phyloP scores from a whole-genome alignment of 2,329 filamentous ascomycete genomes.

The Colletotrichum camelliae region DNA sequence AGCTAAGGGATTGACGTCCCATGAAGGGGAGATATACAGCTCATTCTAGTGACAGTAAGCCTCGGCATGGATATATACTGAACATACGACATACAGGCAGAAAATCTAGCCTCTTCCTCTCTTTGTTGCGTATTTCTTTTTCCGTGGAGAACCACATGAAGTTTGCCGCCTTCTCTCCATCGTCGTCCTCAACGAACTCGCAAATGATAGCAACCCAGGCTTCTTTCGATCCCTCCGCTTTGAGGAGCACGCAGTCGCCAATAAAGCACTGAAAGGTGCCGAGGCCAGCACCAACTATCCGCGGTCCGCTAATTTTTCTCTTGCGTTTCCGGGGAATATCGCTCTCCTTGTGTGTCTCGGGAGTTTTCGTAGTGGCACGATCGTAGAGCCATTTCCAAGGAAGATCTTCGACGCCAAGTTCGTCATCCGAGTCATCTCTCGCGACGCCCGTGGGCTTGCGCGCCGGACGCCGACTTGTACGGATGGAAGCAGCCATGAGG shows the following conservation, averaged over 20 bases:
- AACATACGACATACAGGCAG: constrained; percentile 59
- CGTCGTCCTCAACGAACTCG: constrained; percentile 78
- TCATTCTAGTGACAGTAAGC: constrained; percentile 67
- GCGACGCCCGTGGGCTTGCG: constrained; percentile 56
- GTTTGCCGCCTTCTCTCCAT: constrained; percentile 79
- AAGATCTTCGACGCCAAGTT: constrained; percentile 74
- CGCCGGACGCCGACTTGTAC: not conserved
- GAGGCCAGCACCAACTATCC: constrained; percentile 82
- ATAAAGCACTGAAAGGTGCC: constrained; percentile 80
- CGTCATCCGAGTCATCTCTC: constrained; percentile 87
- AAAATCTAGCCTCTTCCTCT: constrained; percentile 82
- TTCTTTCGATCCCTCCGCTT: constrained; percentile 84
- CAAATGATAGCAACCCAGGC: constrained; percentile 93
- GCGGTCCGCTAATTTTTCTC: not conserved
- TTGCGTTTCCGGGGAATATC: not conserved
- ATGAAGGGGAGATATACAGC: constrained; percentile 87
- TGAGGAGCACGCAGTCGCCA: constrained; percentile 85
- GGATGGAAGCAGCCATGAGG: not conserved
- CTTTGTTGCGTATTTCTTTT: constrained; percentile 83
- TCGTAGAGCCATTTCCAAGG: constrained; percentile 85
- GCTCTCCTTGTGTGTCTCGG: not conserved
- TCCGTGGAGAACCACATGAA: constrained; percentile 98
- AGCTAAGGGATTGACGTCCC: constrained; percentile 83
- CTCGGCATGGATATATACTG: not conserved
- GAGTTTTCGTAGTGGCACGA: constrained; percentile 21